Evolutionary conservation across 2,329 filamentous ascomycete genomes (phyloP).

Genomic region (Byssoonygena ceratinophila): DNA sequence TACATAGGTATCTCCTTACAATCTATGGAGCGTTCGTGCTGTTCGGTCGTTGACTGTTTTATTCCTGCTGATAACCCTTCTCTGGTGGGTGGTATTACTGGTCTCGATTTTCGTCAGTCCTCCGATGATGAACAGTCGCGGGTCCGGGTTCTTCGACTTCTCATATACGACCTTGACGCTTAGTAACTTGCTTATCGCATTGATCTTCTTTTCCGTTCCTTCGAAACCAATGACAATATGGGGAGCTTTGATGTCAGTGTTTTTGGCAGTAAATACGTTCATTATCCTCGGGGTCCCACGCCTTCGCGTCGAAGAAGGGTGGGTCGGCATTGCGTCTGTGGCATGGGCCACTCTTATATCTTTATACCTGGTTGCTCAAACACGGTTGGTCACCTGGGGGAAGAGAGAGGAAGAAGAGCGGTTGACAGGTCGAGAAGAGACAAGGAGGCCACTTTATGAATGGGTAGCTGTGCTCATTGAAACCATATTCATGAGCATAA

Average conservation of each 20-base stretch:
- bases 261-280: constrained; percentile 65
- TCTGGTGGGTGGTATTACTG: constrained; percentile 92
- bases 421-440: constrained; percentile 79
- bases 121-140: constrained; percentile 71
- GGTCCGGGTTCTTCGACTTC: constrained; percentile 87
- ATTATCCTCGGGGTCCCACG: constrained; percentile 65
- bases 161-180: constrained; percentile 69
- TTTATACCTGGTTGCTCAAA: constrained; percentile 66
- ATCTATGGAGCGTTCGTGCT: constrained; percentile 79
- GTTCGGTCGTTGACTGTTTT: constrained; percentile 67
- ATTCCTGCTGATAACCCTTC: constrained; percentile 62
- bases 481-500: constrained; percentile 58
- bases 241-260: constrained; percentile 53
- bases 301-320: constrained; percentile 73
- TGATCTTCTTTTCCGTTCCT: constrained; percentile 81
- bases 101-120: constrained; percentile 84
- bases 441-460: constrained; percentile 66
- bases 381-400: constrained; percentile 78
- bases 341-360: constrained; percentile 73
- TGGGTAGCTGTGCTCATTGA: constrained; percentile 73
- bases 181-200: constrained; percentile 61
- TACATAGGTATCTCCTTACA: constrained; percentile 78
- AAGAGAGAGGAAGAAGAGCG: constrained; percentile 89
- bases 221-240: constrained; percentile 68
- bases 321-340: constrained; percentile 78